These are phyloP conservation scores for Crithidia expoeki DNA, from an alignment of 208 protist species.

Conservation along the genomic window DNA sequence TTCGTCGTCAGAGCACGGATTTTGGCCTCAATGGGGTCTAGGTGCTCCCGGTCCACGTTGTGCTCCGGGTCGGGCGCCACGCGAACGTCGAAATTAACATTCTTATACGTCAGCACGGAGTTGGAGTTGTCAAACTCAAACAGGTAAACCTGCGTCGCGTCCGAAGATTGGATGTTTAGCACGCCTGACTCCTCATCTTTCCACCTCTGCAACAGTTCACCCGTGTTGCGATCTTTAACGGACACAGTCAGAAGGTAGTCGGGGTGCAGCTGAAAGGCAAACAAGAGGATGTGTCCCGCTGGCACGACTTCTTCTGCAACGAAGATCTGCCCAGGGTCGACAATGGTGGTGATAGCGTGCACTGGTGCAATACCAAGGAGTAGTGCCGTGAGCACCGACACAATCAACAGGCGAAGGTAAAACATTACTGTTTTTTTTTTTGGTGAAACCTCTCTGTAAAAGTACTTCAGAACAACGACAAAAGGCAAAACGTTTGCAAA, in stretches of 20 bases:
- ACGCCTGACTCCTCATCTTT: not conserved
- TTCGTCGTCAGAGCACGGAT: conserved; percentile 34
- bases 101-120: conserved; percentile 29
- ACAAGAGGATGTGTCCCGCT: conserved; percentile 28
- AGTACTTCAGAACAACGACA: too few species aligned
- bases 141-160: not conserved
- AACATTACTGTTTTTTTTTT: too few species aligned
- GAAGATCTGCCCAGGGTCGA: conserved; percentile 29
- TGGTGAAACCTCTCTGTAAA: too few species aligned
- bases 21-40: conserved; percentile 76
- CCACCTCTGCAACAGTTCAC: conserved; percentile 2
- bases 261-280: conserved; percentile 46
- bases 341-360: not conserved
- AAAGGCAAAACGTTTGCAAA: too few species aligned
- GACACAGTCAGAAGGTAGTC: conserved; percentile 21
- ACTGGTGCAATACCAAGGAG: not conserved
- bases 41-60: conserved; percentile 13
- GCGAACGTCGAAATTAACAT: conserved; percentile 53
- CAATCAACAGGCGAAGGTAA: not conserved
- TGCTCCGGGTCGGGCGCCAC: conserved; percentile 37
- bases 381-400: not conserved
- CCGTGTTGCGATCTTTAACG: conserved; percentile 1
- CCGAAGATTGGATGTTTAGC: not conserved
- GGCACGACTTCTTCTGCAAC: conserved; percentile 40
- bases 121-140: conserved; percentile 56